Evolutionary conservation across 257 asterid species (phyloP).

Genomic region (Handroanthus guayacan): DNA sequence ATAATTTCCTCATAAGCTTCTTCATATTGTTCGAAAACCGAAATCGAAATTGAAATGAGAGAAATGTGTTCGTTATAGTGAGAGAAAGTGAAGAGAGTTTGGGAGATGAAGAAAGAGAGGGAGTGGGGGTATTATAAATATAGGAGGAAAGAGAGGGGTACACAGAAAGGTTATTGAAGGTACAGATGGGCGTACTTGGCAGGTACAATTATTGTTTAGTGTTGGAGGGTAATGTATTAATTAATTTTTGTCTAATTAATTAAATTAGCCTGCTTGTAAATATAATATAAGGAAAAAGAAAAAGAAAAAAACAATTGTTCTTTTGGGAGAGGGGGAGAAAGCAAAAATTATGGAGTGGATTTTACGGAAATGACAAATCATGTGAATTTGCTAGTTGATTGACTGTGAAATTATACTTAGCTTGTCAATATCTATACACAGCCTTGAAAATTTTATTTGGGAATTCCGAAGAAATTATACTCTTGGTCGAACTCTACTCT

Average conservation of each 20-base stretch:
- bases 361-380: conserved; percentile 31
- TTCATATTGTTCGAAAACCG: conserved; percentile 50
- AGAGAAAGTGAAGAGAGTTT: conserved; percentile 39
- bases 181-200: conserved; percentile 70
- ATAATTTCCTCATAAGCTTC: conserved; percentile 67
- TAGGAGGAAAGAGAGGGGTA: conserved; percentile 30
- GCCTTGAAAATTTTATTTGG: neutral
- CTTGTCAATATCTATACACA: neutral
- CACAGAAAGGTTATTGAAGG: conserved; percentile 57
- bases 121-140: conserved; percentile 40
- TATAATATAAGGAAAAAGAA: neutral
- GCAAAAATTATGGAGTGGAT: conserved; percentile 11
- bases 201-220: conserved; percentile 62
- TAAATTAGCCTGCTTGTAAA: neutral
- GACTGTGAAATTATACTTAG: neutral
- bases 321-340: neutral
- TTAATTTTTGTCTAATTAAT: conserved; percentile 26
- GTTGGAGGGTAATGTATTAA: conserved; percentile 24
- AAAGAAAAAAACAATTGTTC: conserved; percentile 7
- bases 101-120: conserved; percentile 22
- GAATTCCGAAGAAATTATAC: neutral
- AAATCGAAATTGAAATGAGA: neutral
- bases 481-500: neutral
- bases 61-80: conserved; percentile 31
- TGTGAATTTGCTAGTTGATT: conserved; percentile 26